Evolutionary conservation across 2,329 filamentous ascomycete genomes (phyloP).

Genomic region (Bipolaris bicolor): DNA sequence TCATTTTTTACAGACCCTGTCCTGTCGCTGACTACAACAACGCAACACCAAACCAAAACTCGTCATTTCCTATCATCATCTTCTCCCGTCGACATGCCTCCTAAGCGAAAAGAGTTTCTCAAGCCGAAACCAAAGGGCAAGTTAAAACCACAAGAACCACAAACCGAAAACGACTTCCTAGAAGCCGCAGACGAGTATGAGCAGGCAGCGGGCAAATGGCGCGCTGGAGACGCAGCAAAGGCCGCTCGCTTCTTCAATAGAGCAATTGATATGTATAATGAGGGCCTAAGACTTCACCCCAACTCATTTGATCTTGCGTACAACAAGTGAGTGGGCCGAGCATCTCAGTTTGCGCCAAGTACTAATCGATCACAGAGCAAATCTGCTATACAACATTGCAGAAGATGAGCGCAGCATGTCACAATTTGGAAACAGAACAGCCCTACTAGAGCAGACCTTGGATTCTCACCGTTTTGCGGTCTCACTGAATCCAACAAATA

Average conservation of each 20-base stretch:
- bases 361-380: conserved; percentile 58
- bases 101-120: conserved; percentile 40
- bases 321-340: conserved; percentile 64
- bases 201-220: conserved; percentile 76
- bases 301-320: conserved; percentile 73
- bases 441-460: conserved; percentile 66
- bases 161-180: conserved; percentile 71
- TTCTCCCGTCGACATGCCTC: conserved; percentile 28
- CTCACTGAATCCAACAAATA: conserved; percentile 64
- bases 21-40: background rate
- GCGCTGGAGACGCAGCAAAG: conserved; percentile 72
- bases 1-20: background rate
- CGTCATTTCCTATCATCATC: background rate
- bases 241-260: conserved; percentile 66
- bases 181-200: conserved; percentile 72
- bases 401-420: conserved; percentile 68
- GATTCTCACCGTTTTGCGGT: conserved; percentile 69
- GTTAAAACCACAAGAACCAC: conserved; percentile 55
- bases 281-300: conserved; percentile 66
- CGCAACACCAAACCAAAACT: conserved; percentile 4
- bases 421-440: conserved; percentile 61
- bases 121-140: conserved; percentile 42
- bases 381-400: conserved; percentile 72
- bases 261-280: conserved; percentile 70
- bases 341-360: background rate